These are phyloP conservation scores for Trichoderma sp. DNA, from an alignment of 2,329 filamentous ascomycete genomes.

Conservation along the genomic window DNA sequence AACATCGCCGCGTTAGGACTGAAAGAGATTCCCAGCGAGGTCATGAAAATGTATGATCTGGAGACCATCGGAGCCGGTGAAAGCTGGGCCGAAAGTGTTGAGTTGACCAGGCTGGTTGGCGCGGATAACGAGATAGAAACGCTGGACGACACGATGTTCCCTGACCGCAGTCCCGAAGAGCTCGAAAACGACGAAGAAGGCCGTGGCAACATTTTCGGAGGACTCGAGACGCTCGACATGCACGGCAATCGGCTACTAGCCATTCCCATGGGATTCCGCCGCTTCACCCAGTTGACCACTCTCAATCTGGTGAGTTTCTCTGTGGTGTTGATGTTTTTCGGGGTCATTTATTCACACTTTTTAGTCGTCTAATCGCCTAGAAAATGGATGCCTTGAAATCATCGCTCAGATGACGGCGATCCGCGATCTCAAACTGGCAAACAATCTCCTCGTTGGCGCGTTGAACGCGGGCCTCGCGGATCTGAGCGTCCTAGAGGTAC, in stretches of 20 bases:
- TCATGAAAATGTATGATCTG: conserved; percentile 87
- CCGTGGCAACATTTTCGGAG: conserved; percentile 74
- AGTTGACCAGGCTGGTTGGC: conserved; percentile 78
- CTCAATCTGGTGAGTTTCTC: conserved; percentile 69
- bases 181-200: conserved; percentile 64
- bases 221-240: conserved; percentile 76
- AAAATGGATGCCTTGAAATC: conserved; percentile 67
- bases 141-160: conserved; percentile 73
- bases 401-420: conserved; percentile 71
- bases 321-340: background rate
- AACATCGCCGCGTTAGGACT: conserved; percentile 86
- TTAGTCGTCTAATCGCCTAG: conserved; percentile 77
- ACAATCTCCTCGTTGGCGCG: conserved; percentile 70
- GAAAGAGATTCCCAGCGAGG: conserved; percentile 74
- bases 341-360: conserved; percentile 25
- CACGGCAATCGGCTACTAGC: conserved; percentile 77
- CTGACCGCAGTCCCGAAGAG: conserved; percentile 61
- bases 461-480: conserved; percentile 62
- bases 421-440: conserved; percentile 76
- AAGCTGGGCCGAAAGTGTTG: conserved; percentile 89
- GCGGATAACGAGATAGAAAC: conserved; percentile 85
- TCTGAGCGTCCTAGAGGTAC: conserved; percentile 68
- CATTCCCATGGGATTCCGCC: conserved; percentile 72
- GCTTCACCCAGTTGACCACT: conserved; percentile 70
- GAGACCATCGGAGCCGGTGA: conserved; percentile 62